Conservation (phyloP, 2,329 filamentous ascomycete species). For the Cladorrhinum sp. region DNA sequence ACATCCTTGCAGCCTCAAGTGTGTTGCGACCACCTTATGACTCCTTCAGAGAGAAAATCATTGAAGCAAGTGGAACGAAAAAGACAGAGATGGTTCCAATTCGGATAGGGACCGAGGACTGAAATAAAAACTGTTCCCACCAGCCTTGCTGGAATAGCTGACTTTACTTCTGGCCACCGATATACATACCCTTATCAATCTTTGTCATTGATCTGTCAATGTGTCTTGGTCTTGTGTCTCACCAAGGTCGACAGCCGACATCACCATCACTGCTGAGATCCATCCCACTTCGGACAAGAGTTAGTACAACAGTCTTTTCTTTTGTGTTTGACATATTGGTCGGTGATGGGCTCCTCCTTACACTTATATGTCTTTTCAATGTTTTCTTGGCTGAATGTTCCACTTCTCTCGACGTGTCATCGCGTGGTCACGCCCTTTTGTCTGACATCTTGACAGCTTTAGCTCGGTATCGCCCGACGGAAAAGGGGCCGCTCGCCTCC, state of each 20-base stretch:
- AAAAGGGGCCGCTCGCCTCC: conserved; percentile 1
- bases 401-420: conserved; percentile 1
- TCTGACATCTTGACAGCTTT: conserved; percentile 16
- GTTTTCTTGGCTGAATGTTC: not conserved
- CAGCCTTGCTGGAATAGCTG: conserved; percentile 6
- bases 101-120: not conserved
- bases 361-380: not conserved
- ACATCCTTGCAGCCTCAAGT: conserved; percentile 8
- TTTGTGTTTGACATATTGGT: not conserved
- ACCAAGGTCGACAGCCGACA: not conserved
- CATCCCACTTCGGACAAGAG: not conserved
- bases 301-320: conserved; percentile 9
- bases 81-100: not conserved
- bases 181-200: not conserved
- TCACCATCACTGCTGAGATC: not conserved
- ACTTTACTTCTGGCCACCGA: conserved; percentile 8
- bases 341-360: not conserved
- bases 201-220: conserved; percentile 2
- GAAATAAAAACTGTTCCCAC: conserved; percentile 21
- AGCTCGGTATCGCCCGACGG: not conserved
- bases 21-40: conserved; percentile 16
- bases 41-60: conserved; percentile 15
- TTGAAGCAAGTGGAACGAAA: conserved; percentile 22
- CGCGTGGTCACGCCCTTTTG: conserved; percentile 12
- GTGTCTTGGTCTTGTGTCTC: not conserved